Percentiles rank a stretch among this genome's conserved stretches.
Conservation (phyloP, 306 rosid species). For the Gynostemma pentaphyllum region DNA sequence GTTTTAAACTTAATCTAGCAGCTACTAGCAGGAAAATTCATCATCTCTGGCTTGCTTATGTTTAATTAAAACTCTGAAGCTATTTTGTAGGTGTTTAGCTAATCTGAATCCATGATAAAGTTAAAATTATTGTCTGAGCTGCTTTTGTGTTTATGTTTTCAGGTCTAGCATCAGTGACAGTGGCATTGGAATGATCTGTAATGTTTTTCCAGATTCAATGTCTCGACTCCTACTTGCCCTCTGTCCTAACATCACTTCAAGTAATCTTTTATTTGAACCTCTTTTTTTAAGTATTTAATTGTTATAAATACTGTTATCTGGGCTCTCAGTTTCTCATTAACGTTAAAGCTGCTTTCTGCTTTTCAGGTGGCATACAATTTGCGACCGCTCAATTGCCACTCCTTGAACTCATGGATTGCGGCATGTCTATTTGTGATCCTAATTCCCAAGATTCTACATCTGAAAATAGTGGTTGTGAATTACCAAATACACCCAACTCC, state of each 20-base stretch:
- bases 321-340: conserved; percentile 2
- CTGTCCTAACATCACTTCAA: conserved; percentile 89
- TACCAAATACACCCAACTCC: conserved; percentile 22
- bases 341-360: conserved; percentile 15
- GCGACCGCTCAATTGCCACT: conserved; percentile 84
- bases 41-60: not conserved
- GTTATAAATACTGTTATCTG: not conserved
- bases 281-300: not conserved
- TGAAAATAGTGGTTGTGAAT: conserved; percentile 22
- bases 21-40: not conserved
- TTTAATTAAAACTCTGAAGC: not conserved
- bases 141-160: conserved; percentile 17
- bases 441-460: conserved; percentile 26
- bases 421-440: conserved; percentile 83
- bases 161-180: conserved; percentile 91
- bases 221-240: conserved; percentile 86
- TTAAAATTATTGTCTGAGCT: not conserved
- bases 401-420: conserved; percentile 97
- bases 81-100: not conserved
- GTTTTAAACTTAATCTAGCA: not conserved
- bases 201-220: conserved; percentile 68
- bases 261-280: conserved; percentile 31
- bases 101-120: not conserved
- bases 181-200: conserved; percentile 93
- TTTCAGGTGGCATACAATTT: conserved; percentile 87